Percentiles rank a stretch among this genome's conserved stretches.
Evolutionary conservation across 768 basidiomycete genomes (phyloP).

Genomic region (Leccinum imitatum): DNA sequence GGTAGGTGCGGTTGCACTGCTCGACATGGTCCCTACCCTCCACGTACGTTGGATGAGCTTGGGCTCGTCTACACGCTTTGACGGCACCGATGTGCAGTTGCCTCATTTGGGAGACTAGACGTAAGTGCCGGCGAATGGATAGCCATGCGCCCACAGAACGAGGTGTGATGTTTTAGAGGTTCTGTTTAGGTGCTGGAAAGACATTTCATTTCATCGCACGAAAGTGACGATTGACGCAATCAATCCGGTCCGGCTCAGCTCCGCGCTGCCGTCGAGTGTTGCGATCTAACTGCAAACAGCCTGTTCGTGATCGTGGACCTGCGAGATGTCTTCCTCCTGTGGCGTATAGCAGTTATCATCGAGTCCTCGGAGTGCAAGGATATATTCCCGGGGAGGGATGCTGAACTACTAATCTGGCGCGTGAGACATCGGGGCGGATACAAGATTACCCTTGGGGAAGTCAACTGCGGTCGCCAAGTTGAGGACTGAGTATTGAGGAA

Average conservation of each 20-base stretch:
- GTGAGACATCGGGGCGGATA: conserved; percentile 23
- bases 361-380: conserved; percentile 31
- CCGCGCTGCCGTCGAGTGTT: conserved; percentile 6
- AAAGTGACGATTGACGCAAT: conserved; percentile 16
- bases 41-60: conserved; percentile 23
- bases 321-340: conserved; percentile 9
- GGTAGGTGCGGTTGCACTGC: conserved; percentile 12
- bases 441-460: conserved; percentile 17
- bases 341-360: conserved; percentile 7
- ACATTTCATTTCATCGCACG: conserved; percentile 3
- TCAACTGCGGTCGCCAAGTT: conserved; percentile 17
- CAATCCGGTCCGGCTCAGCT: conserved; percentile 13
- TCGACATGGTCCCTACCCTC: conserved; percentile 41
- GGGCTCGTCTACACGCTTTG: conserved; percentile 6
- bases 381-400: conserved; percentile 13
- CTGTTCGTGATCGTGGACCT: conserved; percentile 12
- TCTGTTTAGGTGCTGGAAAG: background rate
- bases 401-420: conserved; percentile 18
- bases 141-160: background rate
- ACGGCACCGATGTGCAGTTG: background rate
- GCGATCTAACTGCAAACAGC: conserved; percentile 10
- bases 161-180: background rate
- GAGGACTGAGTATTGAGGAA: conserved; percentile 1
- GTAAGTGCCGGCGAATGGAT: background rate
- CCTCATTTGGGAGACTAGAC: conserved; percentile 4